Percentiles rank a stretch among this genome's conserved stretches.
Evolutionary conservation across 306 rosid genomes (phyloP).

Genomic region (Inga laurina): DNA sequence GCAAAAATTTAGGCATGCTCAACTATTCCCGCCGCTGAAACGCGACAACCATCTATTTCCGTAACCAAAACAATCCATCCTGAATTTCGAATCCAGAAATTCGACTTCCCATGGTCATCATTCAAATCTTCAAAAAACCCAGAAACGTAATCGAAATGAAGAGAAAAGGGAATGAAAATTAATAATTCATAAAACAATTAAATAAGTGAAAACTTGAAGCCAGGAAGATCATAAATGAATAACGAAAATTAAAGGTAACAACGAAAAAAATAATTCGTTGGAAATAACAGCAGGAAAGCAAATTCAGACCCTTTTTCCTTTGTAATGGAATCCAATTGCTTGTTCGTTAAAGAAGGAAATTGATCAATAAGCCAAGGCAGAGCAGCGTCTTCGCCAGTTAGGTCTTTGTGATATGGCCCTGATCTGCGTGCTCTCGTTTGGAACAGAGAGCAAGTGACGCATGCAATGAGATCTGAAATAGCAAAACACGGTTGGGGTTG

Average conservation of each 20-base stretch:
- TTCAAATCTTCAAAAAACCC: not conserved
- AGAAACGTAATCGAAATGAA: not conserved
- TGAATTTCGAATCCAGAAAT: not conserved
- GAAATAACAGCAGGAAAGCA: not conserved
- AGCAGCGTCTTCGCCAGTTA: constrained; percentile 20
- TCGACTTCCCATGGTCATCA: not conserved
- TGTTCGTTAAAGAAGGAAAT: not conserved
- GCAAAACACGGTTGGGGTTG: too few species aligned
- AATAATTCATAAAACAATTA: not conserved
- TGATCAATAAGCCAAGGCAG: not conserved
- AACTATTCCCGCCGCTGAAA: not conserved
- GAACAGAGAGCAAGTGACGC: too few species aligned
- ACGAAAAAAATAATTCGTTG: not conserved
- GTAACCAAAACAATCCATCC: not conserved
- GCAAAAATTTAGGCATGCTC: constrained; percentile 10
- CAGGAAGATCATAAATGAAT: not conserved
- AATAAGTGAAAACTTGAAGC: not conserved
- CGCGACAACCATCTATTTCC: not conserved
- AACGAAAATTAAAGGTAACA: not conserved
- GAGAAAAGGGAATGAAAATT: not conserved
- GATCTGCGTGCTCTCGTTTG: too few species aligned
- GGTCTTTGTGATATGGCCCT: constrained; percentile 8
- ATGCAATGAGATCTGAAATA: too few species aligned
- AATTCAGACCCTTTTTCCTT: not conserved
- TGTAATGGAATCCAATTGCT: not conserved